A percentile compares a stretch with the other conserved stretches of the same genome.
phyloP scores from a whole-genome alignment of 176 grass and related monocot genomes.

The Avena atlantica region DNA sequence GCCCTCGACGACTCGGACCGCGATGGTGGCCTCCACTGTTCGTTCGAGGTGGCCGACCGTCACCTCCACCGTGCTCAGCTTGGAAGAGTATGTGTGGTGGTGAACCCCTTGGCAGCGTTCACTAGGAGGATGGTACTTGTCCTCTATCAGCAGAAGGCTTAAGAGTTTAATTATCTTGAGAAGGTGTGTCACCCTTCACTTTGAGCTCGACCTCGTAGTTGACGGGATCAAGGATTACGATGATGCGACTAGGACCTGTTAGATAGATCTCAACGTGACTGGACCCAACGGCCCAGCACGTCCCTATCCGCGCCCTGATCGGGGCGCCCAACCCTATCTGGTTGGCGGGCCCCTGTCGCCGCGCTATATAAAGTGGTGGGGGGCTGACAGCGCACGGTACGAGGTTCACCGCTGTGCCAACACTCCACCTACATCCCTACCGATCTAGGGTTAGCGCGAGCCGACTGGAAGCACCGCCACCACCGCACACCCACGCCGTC shows the following conservation, averaged over 20 bases:
- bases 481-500: no score
- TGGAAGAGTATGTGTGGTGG: neutral
- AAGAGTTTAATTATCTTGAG: neutral
- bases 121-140: neutral
- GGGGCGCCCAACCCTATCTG: no score
- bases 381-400: no score
- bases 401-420: no score
- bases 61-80: neutral
- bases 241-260: neutral
- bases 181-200: neutral
- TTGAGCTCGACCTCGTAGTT: neutral
- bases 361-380: no score
- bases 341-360: no score
- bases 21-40: neutral
- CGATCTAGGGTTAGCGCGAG: no score
- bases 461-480: no score
- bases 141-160: neutral
- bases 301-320: no score
- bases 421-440: no score
- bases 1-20: neutral
- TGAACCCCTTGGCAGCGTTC: neutral
- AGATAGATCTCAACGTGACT: neutral
- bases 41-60: neutral
- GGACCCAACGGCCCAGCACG: no score
- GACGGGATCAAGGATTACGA: neutral